Base-by-base conservation (phyloP, 352 stramenopile species). In the Globisporangium canariense region DNA sequence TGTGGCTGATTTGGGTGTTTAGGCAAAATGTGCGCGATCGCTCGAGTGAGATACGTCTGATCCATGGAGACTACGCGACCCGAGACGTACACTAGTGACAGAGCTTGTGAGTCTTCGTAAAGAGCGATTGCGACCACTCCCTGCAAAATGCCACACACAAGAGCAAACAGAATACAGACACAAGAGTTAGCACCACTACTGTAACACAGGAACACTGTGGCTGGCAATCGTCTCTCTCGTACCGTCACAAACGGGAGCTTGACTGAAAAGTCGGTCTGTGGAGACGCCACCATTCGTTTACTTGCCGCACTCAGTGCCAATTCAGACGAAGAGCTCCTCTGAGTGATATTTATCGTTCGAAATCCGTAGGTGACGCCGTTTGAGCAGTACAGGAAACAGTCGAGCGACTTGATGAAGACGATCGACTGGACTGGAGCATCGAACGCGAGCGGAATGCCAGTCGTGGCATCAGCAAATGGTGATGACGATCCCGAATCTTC, bases 31-130 rank as follows among this genome's bases (percentile, higher is more conserved):
- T 41, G 65, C 3, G 18, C n/a, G 16, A 82, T 52, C 13, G 73
- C 67, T 4, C 53, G 51, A 2, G n/a, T 34, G 45, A 83, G 51
- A 8, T 40, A 28, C 32, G 20, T 4, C 6, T 58, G 45, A 58
- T 73, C 49, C 40, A 82, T 66, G 40, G 66, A 76, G 5, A 59
- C 57, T 7, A 84, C 58, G 3, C 66, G 71, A 7, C 77, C 77
- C 34, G 77, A 79, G 6, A 61, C 57, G 16, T 75, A 79, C 10
- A 84, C 51, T 50, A 83, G 61, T 28, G 74, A 75, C 10, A 84
- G 49, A 3, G 49, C 56, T 1, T 66, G 41, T 7, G 51, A 45
- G 30, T 53, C 30, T 41, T 49, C 50, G 61, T 79, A 63, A 3
- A 59, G 59, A 45, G 54, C 64, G 47, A 86, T 55, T 9, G 65